These are phyloP conservation scores for Daldinia sp. DNA, from an alignment of 2,329 filamentous ascomycete species.

Conservation along the genomic window DNA sequence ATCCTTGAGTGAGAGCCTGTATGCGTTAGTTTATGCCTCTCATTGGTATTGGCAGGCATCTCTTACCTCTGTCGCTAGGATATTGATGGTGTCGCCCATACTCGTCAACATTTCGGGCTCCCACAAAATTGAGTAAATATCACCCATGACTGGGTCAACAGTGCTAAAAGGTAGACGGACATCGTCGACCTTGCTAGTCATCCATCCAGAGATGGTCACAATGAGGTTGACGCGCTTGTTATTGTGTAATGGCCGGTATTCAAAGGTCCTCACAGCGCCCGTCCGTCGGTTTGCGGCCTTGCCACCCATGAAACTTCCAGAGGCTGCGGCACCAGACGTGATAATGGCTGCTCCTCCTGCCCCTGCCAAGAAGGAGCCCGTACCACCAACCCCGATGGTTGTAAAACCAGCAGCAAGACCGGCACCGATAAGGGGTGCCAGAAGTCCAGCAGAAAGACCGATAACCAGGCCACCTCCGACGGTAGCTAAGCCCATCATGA, in stretches of 20 bases:
- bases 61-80: slow-evolving; percentile 93
- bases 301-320: slow-evolving; percentile 87
- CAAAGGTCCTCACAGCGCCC: slow-evolving; percentile 93
- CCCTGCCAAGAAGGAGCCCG: slow-evolving; percentile 88
- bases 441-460: slow-evolving; percentile 88
- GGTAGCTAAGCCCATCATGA: slow-evolving; percentile 97
- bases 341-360: slow-evolving; percentile 94
- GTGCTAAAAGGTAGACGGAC: slow-evolving; percentile 96
- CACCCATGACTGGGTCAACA: slow-evolving; percentile 96
- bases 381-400: slow-evolving; percentile 92
- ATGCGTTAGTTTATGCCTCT: slow-evolving; percentile 45
- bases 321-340: slow-evolving; percentile 87
- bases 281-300: slow-evolving; percentile 88
- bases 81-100: slow-evolving; percentile 99
- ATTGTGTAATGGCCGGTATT: slow-evolving; percentile 96
- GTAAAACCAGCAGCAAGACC: slow-evolving; percentile 95
- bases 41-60: slow-evolving; percentile 22
- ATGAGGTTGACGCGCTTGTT: slow-evolving; percentile 98
- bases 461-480: slow-evolving; percentile 96
- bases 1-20: slow-evolving; percentile 91
- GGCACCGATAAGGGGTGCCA: slow-evolving; percentile 93
- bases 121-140: slow-evolving; percentile 97
- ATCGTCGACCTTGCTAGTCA: slow-evolving; percentile 97
- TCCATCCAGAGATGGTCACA: slow-evolving; percentile 95
- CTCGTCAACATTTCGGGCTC: slow-evolving; percentile 97